Evolutionary conservation across 2,329 filamentous ascomycete species (phyloP).

Genomic region (Epichloe glyceriae): DNA sequence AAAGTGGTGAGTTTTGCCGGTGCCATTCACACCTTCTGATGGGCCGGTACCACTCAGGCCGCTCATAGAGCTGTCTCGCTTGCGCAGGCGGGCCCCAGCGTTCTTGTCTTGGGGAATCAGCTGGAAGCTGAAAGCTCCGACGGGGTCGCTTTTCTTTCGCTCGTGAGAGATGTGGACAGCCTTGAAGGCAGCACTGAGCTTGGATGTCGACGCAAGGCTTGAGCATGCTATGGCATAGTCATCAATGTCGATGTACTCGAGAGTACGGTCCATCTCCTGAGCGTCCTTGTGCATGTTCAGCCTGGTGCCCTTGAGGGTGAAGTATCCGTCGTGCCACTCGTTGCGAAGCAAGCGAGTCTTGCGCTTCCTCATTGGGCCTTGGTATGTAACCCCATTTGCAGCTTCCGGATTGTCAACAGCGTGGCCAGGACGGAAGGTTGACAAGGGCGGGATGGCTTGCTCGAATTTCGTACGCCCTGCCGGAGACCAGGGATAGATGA

Average conservation of each 20-base stretch:
- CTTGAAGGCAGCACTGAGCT: constrained; percentile 80
- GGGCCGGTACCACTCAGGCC: constrained; percentile 19
- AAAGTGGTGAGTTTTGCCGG: constrained; percentile 84
- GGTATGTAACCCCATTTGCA: constrained; percentile 49
- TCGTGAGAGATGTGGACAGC: constrained; percentile 51
- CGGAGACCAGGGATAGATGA: constrained; percentile 43
- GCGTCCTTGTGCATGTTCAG: constrained; percentile 63
- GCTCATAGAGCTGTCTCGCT: constrained; percentile 34
- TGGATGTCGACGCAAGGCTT: constrained; percentile 58
- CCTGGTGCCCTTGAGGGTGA: constrained; percentile 65
- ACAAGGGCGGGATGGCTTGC: constrained; percentile 28
- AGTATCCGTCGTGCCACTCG: constrained; percentile 89
- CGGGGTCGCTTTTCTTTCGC: constrained; percentile 41
- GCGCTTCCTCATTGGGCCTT: constrained; percentile 89
- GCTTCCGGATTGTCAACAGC: constrained; percentile 19
- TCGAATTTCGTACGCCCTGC: constrained; percentile 32
- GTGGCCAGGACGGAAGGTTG: constrained; percentile 11
- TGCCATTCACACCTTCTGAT: constrained; percentile 41
- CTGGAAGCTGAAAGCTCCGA: constrained; percentile 71
- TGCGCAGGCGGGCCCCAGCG: constrained; percentile 35
- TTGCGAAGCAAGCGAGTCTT: constrained; percentile 79
- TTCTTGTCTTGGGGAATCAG: constrained; percentile 59
- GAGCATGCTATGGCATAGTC: constrained; percentile 83
- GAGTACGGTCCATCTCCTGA: constrained; percentile 38
- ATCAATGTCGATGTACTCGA: constrained; percentile 76